Conservation (phyloP, 202 grass and related monocot genomes). For the Brachypodium distachyon region DNA sequence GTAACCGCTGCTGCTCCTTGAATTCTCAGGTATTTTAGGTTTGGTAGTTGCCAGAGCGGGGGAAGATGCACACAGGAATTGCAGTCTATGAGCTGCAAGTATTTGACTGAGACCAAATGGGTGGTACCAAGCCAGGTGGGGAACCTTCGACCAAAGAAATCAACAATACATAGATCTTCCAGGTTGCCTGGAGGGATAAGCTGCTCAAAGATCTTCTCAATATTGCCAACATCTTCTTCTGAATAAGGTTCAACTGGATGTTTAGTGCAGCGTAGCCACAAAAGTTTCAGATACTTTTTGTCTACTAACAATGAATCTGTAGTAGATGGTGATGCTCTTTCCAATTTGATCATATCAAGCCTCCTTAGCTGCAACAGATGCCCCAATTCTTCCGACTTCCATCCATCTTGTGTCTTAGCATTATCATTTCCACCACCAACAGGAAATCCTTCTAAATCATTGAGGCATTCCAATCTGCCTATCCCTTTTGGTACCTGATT, state of each 20-base stretch:
- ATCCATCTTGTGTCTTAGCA: background rate
- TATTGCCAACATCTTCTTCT: background rate
- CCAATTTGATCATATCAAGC: background rate
- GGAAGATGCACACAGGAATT: conserved; percentile 19
- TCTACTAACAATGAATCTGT: background rate
- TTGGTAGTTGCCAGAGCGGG: background rate
- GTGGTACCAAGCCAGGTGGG: conserved; percentile 7
- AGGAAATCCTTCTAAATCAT: background rate
- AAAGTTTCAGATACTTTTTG: background rate
- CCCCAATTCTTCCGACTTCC: too few species aligned
- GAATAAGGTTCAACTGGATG: background rate
- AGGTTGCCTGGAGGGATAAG: background rate
- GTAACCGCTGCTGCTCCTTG: background rate
- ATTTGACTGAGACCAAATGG: background rate
- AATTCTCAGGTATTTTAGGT: conserved; percentile 28
- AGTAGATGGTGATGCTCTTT: background rate
- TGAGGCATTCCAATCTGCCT: background rate
- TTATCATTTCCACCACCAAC: background rate
- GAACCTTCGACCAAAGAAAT: conserved; percentile 8
- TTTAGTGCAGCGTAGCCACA: background rate
- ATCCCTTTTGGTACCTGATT: conserved; percentile 11
- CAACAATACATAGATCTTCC: fast-evolving
- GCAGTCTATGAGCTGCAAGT: background rate
- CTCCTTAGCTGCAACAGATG: background rate
- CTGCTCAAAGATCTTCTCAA: conserved; percentile 14